A percentile compares a stretch with the other conserved stretches of the same genome.
These are phyloP conservation scores for Phytophthora foliorum DNA, from an alignment of 352 stramenopile genomes.

Conservation along the genomic window DNA sequence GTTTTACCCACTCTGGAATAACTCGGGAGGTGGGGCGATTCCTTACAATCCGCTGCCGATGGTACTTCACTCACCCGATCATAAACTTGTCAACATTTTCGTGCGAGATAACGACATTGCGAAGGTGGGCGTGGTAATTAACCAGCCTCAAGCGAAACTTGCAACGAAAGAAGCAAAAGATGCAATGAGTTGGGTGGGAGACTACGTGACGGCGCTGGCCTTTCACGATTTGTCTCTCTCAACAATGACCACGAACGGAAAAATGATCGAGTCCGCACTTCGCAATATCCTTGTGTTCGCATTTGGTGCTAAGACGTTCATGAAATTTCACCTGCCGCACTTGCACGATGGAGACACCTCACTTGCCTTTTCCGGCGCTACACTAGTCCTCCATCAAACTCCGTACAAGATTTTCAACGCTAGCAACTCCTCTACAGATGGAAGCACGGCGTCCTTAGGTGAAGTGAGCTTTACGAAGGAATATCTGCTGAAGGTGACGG, in stretches of 20 bases:
- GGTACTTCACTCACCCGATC: conserved; percentile 56
- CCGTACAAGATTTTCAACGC: conserved; percentile 78
- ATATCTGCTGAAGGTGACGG: conserved; percentile 57
- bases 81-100: conserved; percentile 57
- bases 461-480: conserved; percentile 50
- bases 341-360: conserved; percentile 59
- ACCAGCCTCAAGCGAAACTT: conserved; percentile 47
- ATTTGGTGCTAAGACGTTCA: conserved; percentile 49
- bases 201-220: conserved; percentile 53
- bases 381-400: conserved; percentile 60
- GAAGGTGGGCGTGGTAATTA: conserved; percentile 49
- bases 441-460: neutral
- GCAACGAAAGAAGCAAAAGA: conserved; percentile 57
- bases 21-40: conserved; percentile 27
- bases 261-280: conserved; percentile 26
- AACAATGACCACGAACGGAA: conserved; percentile 13
- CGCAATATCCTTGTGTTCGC: conserved; percentile 63
- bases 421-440: conserved; percentile 7
- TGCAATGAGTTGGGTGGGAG: conserved; percentile 59
- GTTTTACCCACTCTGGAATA: conserved; percentile 41
- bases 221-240: conserved; percentile 70
- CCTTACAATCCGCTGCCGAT: conserved; percentile 74
- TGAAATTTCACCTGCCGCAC: conserved; percentile 77
- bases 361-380: conserved; percentile 43
- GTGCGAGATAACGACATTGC: conserved; percentile 63